Conservation (phyloP, 2,329 filamentous ascomycete species). For the Alternaria angustiovoidea region DNA sequence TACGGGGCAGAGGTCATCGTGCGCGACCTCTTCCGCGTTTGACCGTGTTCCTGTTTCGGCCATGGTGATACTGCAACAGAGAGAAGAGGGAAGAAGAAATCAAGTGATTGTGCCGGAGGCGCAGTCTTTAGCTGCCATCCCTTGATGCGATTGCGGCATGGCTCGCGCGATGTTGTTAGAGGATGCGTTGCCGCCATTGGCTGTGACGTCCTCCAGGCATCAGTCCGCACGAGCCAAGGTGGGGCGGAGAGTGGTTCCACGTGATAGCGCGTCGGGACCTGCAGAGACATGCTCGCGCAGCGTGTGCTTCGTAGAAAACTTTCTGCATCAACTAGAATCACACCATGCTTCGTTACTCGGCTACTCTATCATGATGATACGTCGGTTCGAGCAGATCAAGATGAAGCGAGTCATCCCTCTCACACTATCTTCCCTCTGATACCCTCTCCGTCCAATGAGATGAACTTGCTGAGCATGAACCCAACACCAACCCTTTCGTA, state of each 20-base stretch:
- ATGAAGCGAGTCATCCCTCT: background rate
- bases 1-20: slow-evolving; percentile 56
- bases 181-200: slow-evolving; percentile 4
- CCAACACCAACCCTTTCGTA: slow-evolving; percentile 28
- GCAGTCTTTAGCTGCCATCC: background rate
- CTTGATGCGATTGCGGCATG: background rate
- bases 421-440: slow-evolving; percentile 6
- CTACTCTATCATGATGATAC: too few species aligned
- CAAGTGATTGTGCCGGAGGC: background rate
- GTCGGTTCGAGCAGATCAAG: too few species aligned
- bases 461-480: slow-evolving; percentile 25
- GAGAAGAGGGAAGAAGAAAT: background rate
- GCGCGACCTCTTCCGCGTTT: slow-evolving; percentile 33
- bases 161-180: background rate
- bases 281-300: background rate
- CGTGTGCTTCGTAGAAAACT: background rate
- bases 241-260: slow-evolving; percentile 1
- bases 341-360: background rate
- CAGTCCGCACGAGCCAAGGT: slow-evolving; percentile 8
- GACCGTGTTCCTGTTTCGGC: background rate
- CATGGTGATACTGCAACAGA: slow-evolving; percentile 1
- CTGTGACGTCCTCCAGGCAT: slow-evolving; percentile 11
- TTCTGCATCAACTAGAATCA: background rate
- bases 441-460: slow-evolving; percentile 13
- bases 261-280: slow-evolving; percentile 5